Evolutionary conservation across 768 basidiomycete species (phyloP).

Genomic region (Filobasidium wieringae): DNA sequence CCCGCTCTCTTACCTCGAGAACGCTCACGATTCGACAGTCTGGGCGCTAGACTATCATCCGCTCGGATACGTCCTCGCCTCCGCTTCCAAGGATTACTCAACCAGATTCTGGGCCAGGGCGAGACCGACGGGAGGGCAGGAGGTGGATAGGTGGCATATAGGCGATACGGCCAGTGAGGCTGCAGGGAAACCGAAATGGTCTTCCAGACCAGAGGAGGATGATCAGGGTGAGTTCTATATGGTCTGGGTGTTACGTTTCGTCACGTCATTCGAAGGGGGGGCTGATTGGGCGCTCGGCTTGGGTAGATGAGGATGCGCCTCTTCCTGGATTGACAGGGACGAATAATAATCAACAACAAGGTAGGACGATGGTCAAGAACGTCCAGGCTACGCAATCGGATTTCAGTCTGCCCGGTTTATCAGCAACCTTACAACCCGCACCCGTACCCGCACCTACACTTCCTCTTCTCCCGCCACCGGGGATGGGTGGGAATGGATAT

Average conservation of each 20-base stretch:
- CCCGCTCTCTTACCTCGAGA: conserved; percentile 77
- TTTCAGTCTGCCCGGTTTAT: conserved; percentile 4
- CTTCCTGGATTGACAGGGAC: conserved; percentile 23
- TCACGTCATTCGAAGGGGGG: background rate
- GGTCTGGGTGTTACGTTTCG: background rate
- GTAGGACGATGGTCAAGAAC: background rate
- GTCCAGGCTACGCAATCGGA: background rate
- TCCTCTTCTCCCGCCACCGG: background rate
- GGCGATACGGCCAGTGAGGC: conserved; percentile 23
- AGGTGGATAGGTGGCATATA: conserved; percentile 34
- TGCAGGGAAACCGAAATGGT: background rate
- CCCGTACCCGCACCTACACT: background rate
- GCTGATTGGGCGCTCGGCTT: background rate
- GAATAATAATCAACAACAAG: background rate
- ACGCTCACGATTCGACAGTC: conserved; percentile 95
- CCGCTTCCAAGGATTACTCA: conserved; percentile 94
- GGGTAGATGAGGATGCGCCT: conserved; percentile 13
- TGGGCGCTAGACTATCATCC: conserved; percentile 95
- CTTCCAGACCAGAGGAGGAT: conserved; percentile 9
- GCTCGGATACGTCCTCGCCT: conserved; percentile 83
- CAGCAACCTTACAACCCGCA: background rate
- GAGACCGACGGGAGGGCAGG: conserved; percentile 33
- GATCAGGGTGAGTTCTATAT: conserved; percentile 13
- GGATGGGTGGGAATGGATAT: background rate
- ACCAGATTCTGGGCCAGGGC: conserved; percentile 92